Percentiles rank a stretch among this genome's conserved stretches.
Conservation (phyloP, 495 filamentous ascomycete species). For the Aspergillus saccharolyticus region DNA sequence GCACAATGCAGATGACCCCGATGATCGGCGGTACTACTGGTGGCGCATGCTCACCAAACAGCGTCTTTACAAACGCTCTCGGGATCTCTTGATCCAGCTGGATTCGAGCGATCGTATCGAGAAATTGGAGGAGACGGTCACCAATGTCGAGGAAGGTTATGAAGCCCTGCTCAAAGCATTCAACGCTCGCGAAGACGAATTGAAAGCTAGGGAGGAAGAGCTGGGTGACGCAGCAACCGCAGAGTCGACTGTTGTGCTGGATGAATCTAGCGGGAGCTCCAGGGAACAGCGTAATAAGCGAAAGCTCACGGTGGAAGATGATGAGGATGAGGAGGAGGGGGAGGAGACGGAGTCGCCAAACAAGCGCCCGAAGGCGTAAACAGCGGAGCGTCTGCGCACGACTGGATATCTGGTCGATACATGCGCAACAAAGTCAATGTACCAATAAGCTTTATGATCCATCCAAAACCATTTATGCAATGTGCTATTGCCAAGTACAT, state of each 20-base stretch:
- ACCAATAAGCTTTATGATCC: slow-evolving; percentile 2
- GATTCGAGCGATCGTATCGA: slow-evolving; percentile 70
- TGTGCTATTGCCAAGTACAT: background rate
- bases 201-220: slow-evolving; percentile 20
- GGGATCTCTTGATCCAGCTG: slow-evolving; percentile 70
- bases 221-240: slow-evolving; percentile 16
- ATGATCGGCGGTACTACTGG: slow-evolving; percentile 64
- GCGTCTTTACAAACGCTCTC: slow-evolving; percentile 72
- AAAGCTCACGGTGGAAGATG: slow-evolving; percentile 43
- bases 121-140: slow-evolving; percentile 74
- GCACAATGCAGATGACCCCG: slow-evolving; percentile 44
- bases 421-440: background rate
- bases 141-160: slow-evolving; percentile 79
- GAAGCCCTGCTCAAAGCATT: slow-evolving; percentile 56
- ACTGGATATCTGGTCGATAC: background rate
- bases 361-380: slow-evolving; percentile 38
- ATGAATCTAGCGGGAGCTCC: slow-evolving; percentile 19
- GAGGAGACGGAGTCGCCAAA: slow-evolving; percentile 30
- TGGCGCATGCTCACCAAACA: slow-evolving; percentile 83
- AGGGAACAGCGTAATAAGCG: slow-evolving; percentile 38
- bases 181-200: slow-evolving; percentile 33
- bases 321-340: slow-evolving; percentile 45
- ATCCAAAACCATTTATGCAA: background rate
- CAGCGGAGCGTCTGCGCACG: background rate
- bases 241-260: slow-evolving; percentile 19